phyloP scores from a whole-genome alignment of 164 flowering plant species.

The Vitis rotundifolia region DNA sequence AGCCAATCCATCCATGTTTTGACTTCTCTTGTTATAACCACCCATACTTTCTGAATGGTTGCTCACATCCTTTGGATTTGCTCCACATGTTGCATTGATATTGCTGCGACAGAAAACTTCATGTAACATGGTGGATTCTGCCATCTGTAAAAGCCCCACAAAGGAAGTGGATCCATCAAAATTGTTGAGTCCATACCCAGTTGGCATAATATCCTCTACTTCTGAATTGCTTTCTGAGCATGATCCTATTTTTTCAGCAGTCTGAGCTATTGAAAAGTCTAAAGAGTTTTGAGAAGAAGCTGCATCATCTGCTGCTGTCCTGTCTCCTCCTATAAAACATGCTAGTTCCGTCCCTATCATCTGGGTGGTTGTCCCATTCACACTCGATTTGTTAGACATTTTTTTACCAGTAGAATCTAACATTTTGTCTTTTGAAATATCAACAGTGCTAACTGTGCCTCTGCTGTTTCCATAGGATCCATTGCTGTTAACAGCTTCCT shows the following conservation, averaged over 20 bases:
- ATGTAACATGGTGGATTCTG: slow-evolving; percentile 13
- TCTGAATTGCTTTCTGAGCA: slow-evolving; percentile 34
- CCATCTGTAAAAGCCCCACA: slow-evolving; percentile 34
- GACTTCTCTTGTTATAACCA: background rate
- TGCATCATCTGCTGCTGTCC: slow-evolving; percentile 20
- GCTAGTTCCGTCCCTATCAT: background rate
- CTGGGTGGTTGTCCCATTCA: slow-evolving; percentile 3
- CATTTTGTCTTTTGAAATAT: slow-evolving; percentile 6
- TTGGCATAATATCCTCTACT: slow-evolving; percentile 18
- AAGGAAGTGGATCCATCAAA: slow-evolving; percentile 28
- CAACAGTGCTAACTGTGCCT: slow-evolving; percentile 4
- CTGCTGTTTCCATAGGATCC: slow-evolving; percentile 15
- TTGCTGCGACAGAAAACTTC: slow-evolving; percentile 13
- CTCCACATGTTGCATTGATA: background rate
- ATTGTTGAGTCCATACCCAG: slow-evolving; percentile 4
- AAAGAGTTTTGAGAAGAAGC: slow-evolving; percentile 37
- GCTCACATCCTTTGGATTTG: slow-evolving; percentile 2
- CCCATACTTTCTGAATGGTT: background rate
- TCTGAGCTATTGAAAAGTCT: slow-evolving; percentile 29
- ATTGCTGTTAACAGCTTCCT: slow-evolving; percentile 30
- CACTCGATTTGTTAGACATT: slow-evolving; percentile 2
- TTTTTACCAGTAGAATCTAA: slow-evolving; percentile 15
- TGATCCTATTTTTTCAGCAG: slow-evolving; percentile 33
- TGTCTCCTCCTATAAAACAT: slow-evolving; percentile 10
- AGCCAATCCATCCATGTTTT: slow-evolving; percentile 2